Conservation (phyloP, 805 yeast species). For the Kodamaea hsintzibuensis region DNA sequence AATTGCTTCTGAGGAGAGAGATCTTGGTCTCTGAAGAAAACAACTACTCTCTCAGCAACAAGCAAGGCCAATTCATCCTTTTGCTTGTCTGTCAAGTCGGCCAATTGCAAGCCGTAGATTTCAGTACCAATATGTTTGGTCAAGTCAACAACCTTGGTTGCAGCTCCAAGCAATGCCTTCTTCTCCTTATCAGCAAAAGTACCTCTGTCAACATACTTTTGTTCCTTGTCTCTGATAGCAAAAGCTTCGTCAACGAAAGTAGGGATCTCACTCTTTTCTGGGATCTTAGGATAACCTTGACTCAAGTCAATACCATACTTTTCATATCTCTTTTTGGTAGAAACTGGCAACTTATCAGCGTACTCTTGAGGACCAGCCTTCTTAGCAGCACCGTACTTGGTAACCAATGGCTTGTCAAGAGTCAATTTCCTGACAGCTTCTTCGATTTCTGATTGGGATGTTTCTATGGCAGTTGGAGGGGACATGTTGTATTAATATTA, state of each 20-base stretch:
- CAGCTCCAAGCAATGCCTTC: conserved; percentile 42
- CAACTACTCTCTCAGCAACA: conserved; percentile 52
- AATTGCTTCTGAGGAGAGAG: conserved; percentile 43
- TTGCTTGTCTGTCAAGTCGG: conserved; percentile 43
- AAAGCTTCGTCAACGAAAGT: conserved; percentile 41
- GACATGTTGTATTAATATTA: neutral
- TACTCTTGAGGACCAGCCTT: conserved; percentile 10
- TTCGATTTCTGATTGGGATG: conserved; percentile 6
- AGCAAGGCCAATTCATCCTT: conserved; percentile 49
- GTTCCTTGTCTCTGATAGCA: conserved; percentile 35
- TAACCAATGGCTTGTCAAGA: conserved; percentile 7
- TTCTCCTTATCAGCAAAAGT: conserved; percentile 38
- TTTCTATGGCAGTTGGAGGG: conserved; percentile 8
- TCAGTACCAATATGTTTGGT: conserved; percentile 53
- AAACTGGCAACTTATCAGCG: conserved; percentile 19
- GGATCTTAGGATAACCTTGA: conserved; percentile 42
- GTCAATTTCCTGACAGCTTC: conserved; percentile 9
- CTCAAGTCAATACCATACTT: conserved; percentile 38
- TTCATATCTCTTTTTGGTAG: conserved; percentile 29
- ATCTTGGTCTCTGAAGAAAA: conserved; percentile 51
- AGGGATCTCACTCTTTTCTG: conserved; percentile 33
- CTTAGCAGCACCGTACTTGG: neutral
- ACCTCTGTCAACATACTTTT: conserved; percentile 36
- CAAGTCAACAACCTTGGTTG: conserved; percentile 41
- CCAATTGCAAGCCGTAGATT: conserved; percentile 46